These are phyloP conservation scores for Clavaria fumosa DNA, from an alignment of 768 basidiomycete species.

Conservation along the genomic window DNA sequence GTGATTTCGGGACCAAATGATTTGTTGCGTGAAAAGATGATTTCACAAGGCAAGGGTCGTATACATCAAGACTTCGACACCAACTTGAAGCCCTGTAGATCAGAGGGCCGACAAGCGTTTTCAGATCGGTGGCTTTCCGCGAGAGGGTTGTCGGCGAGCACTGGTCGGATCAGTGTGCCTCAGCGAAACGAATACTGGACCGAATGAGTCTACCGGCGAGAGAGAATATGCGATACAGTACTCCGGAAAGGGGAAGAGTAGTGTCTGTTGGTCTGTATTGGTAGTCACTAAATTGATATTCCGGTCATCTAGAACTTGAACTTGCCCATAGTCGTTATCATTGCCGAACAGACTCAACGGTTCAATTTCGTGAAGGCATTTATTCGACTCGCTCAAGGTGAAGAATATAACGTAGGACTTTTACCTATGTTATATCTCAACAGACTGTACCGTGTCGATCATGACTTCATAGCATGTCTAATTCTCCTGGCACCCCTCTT, in stretches of 20 bases:
- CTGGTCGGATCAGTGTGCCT: slow-evolving; percentile 23
- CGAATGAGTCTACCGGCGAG: slow-evolving; percentile 22
- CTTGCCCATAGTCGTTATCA: slow-evolving; percentile 32
- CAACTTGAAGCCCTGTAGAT: slow-evolving; percentile 7
- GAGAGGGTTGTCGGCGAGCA: slow-evolving; percentile 20
- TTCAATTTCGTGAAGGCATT: too few relatives aligned
- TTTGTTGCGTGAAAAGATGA: slow-evolving; percentile 33
- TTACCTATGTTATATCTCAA: too few relatives aligned
- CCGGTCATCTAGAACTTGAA: slow-evolving; percentile 27
- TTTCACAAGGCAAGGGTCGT: slow-evolving; percentile 13
- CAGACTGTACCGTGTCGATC: too few relatives aligned
- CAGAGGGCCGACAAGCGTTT: slow-evolving; percentile 10
- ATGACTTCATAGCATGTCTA: too few relatives aligned
- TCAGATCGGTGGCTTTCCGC: slow-evolving; percentile 22
- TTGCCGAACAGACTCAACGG: too few relatives aligned
- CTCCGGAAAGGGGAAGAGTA: slow-evolving; percentile 25
- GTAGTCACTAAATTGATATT: slow-evolving; percentile 23
- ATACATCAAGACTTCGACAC: too few relatives aligned
- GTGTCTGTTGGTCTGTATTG: slow-evolving; percentile 21
- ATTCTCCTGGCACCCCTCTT: too few relatives aligned
- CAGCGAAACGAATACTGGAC: background rate
- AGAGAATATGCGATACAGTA: slow-evolving; percentile 42
- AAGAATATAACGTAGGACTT: too few relatives aligned
- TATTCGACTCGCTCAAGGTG: too few relatives aligned
- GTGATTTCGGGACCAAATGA: slow-evolving; percentile 37